Evolutionary conservation across 768 basidiomycete species (phyloP), one percentile per base, ranked within the genome.

Genomic region (Trametes punicea): DNA sequence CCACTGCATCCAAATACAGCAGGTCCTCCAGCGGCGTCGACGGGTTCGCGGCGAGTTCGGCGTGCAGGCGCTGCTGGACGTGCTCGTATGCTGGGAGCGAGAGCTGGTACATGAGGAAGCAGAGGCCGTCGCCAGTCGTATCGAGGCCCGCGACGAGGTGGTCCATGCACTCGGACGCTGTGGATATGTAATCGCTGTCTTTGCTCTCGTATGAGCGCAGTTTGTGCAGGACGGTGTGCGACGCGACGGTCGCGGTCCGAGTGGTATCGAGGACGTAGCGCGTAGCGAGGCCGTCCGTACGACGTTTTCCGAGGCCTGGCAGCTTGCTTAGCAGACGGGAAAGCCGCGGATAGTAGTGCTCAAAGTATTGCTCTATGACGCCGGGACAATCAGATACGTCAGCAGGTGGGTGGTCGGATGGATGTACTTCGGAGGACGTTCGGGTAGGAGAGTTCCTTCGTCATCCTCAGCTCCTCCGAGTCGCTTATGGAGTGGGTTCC

Each of bases 1-100:
- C 88, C 54, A 93, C 84, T 1, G 97, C 96, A 65, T 84, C 83
- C 38, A 97, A 78, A 69, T 98, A 99, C 18, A 87, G 81, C 92
- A 97, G 96, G 59, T 90, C 75, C 54, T 97, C 94, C 60, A 98
- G 47, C 59, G 97, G 73, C 0, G 89, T 89, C 58, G 95, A 67
- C 15, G 90, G 84, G 54, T 78, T 79, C 30, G 89, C 81, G 42
- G 30, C 40, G 46, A 65, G 61, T 51, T 65, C 64, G 6, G 41
- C 51, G 49, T 45, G 64, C 20, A 65, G 57, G n/a, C 53, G 56
- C 13, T 46, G 41, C 33, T 65, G 64, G 25, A 59, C 44, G 21
- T 33, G 25, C 9, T 26, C 36, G 11, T 49, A 29, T 21, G 55
- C 23, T 15, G 64, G 64, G 27, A 60, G 61, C 39, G 64, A 65